Conservation (phyloP, 2,329 filamentous ascomycete genomes). For the Chrysoporthe deuterocubensis region DNA sequence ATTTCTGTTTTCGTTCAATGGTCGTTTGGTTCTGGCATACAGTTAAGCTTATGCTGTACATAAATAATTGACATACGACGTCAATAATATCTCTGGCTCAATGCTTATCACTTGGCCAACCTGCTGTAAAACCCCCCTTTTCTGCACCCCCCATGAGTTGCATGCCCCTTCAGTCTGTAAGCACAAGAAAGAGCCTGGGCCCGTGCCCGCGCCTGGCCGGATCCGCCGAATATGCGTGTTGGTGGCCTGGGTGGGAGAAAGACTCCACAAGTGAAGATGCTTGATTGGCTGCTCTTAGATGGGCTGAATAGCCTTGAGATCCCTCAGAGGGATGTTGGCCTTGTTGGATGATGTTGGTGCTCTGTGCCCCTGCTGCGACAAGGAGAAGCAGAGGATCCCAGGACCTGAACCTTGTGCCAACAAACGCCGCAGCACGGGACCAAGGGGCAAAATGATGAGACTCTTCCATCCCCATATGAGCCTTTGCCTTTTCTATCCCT, state of each 20-base stretch:
- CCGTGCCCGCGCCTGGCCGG: not conserved
- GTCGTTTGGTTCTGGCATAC: no score
- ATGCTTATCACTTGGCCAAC: no score
- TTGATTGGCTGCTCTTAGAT: not conserved
- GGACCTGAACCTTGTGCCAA: constrained; percentile 2
- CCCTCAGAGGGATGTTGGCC: not conserved
- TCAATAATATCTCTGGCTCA: no score
- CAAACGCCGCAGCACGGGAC: not conserved
- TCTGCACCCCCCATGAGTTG: no score
- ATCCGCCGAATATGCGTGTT: not conserved
- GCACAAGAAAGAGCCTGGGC: not conserved
- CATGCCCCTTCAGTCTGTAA: not conserved
- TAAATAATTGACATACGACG: no score
- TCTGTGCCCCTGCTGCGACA: not conserved
- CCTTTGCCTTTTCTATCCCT: not conserved
- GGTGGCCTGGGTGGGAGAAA: not conserved
- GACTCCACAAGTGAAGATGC: not conserved
- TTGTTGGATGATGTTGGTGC: not conserved
- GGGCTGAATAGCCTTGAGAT: not conserved
- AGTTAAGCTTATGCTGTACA: no score
- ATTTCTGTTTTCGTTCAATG: no score
- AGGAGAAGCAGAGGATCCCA: constrained; percentile 4
- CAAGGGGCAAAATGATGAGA: not conserved
- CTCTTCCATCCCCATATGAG: not conserved
- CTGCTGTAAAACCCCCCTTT: no score